Conservation (phyloP, 1,284 basidiomycete genomes). For the Ustilago lituana region DNA sequence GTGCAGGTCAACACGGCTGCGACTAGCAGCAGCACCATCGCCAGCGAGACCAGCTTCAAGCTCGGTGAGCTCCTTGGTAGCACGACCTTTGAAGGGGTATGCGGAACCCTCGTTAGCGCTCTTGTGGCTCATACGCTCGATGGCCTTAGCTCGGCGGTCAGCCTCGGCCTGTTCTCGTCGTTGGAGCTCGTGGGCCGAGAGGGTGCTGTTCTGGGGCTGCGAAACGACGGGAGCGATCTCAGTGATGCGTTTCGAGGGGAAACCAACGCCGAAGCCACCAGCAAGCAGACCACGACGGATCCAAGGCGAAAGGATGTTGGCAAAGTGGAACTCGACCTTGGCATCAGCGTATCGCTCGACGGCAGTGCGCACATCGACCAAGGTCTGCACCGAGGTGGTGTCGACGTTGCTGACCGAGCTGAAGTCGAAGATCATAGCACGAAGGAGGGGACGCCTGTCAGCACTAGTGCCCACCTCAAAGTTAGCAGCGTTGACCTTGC, state of each 20-base stretch:
- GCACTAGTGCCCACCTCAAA: too few relatives aligned
- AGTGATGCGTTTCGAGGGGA: constrained; percentile 42
- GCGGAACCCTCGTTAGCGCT: constrained; percentile 36
- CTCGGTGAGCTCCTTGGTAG: constrained; percentile 33
- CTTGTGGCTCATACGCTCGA: constrained; percentile 45
- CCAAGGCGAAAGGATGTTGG: constrained; percentile 89
- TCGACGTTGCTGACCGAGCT: constrained; percentile 75
- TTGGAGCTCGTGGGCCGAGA: constrained; percentile 31
- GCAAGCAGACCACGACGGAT: constrained; percentile 72
- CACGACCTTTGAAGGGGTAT: constrained; percentile 34
- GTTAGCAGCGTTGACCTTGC: constrained; percentile 26
- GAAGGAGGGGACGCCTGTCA: constrained; percentile 75
- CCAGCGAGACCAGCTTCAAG: constrained; percentile 69
- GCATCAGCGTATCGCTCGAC: constrained; percentile 86
- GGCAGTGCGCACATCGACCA: constrained; percentile 86
- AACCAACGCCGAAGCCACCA: constrained; percentile 42
- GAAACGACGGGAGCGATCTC: constrained; percentile 72
- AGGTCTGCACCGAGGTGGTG: constrained; percentile 87
- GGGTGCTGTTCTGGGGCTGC: constrained; percentile 70
- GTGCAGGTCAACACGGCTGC: constrained; percentile 67
- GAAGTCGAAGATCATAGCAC: constrained; percentile 91
- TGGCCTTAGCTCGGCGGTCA: constrained; percentile 30
- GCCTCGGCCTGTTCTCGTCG: constrained; percentile 37
- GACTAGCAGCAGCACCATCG: constrained; percentile 57
- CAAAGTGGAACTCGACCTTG: constrained; percentile 86